phyloP scores from a whole-genome alignment of 2,329 filamentous ascomycete genomes.

The Alternaria arborescens region DNA sequence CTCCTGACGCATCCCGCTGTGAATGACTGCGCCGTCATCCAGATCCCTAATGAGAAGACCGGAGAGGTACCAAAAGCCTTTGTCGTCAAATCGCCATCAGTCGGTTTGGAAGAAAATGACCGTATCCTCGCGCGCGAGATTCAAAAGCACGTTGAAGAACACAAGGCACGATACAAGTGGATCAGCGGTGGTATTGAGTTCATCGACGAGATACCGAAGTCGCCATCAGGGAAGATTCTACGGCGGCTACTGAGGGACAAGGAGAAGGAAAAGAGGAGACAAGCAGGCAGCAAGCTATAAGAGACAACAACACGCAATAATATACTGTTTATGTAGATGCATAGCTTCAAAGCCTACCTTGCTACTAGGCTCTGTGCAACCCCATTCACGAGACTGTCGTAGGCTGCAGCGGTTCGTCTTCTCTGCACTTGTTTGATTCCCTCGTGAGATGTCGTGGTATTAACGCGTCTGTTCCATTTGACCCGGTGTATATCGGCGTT shows the following conservation, averaged over 20 bases:
- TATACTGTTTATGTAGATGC: too few species aligned
- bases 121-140: constrained; percentile 60
- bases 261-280: constrained; percentile 73
- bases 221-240: constrained; percentile 69
- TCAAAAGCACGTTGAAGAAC: constrained; percentile 65
- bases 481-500: constrained; percentile 1
- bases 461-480: too few species aligned
- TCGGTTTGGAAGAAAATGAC: constrained; percentile 63
- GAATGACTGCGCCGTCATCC: constrained; percentile 81
- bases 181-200: constrained; percentile 66
- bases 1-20: constrained; percentile 77
- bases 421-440: too few species aligned
- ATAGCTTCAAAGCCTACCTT: too few species aligned
- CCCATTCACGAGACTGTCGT: too few species aligned
- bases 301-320: constrained; percentile 22
- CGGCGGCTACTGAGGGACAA: constrained; percentile 73
- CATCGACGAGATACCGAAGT: constrained; percentile 64
- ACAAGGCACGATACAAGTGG: constrained; percentile 71
- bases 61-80: constrained; percentile 72
- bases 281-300: constrained; percentile 72
- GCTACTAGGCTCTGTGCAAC: too few species aligned
- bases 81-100: constrained; percentile 65
- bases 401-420: too few species aligned
- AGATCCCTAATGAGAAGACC: constrained; percentile 69
- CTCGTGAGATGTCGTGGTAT: too few species aligned